Evolutionary conservation across 495 filamentous ascomycete species (phyloP).

Genomic region (Lasiosphaeris hirsuta): DNA sequence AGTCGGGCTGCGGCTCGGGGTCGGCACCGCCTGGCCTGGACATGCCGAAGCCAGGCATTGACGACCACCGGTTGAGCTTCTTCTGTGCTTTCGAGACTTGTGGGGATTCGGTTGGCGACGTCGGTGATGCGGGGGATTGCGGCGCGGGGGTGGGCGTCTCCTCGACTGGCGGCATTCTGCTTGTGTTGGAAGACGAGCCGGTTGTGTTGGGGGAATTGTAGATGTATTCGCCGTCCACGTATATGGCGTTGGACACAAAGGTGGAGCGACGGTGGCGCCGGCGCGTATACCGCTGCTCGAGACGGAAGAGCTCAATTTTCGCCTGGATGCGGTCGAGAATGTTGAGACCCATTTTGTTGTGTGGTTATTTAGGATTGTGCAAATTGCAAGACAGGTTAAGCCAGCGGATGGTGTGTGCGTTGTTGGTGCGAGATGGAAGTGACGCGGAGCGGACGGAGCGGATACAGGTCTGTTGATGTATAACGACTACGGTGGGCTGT

Average conservation of each 20-base stretch:
- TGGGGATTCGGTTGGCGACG: conserved; percentile 5
- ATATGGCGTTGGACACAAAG: conserved; percentile 79
- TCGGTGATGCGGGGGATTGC: conserved; percentile 5
- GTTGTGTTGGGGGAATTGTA: conserved; percentile 55
- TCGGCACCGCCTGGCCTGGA: background rate
- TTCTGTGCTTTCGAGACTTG: conserved; percentile 24
- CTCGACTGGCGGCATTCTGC: conserved; percentile 23
- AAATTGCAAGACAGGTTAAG: background rate
- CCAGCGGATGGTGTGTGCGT: background rate
- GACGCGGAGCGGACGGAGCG: no score
- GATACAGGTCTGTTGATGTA: background rate
- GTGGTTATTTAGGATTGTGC: background rate
- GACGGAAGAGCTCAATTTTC: conserved; percentile 81
- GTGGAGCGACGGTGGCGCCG: conserved; percentile 77
- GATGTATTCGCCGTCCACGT: conserved; percentile 91
- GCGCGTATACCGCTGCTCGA: conserved; percentile 88
- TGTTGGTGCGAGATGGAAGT: background rate
- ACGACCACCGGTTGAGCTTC: conserved; percentile 44
- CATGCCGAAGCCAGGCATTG: conserved; percentile 45
- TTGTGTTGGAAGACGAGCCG: conserved; percentile 43
- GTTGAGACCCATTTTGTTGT: conserved; percentile 35
- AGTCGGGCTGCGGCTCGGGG: conserved; percentile 5
- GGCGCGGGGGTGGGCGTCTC: no score
- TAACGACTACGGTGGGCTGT: background rate
- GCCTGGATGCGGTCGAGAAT: conserved; percentile 52